Evolutionary conservation across 1,139 yeast species (phyloP), one percentile per base, ranked within the genome.

Genomic region (Saccharomyces hybrid): DNA sequence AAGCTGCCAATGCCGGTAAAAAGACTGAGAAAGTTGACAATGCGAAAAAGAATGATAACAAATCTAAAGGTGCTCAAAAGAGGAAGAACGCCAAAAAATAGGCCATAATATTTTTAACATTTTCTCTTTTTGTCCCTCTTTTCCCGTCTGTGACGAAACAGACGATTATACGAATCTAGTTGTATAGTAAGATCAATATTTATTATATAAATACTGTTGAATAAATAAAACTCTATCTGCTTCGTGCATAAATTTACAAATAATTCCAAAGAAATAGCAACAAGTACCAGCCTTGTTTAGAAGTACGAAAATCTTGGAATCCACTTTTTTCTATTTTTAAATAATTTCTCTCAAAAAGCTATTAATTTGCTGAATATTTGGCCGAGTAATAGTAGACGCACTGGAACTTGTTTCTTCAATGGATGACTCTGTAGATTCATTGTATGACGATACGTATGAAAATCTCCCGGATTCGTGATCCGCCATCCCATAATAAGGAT

Each of bases 1-100:
- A 57, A 47, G 55, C 51, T 23, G 54, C 53, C 38, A 48, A 51
- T 9, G 34, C 7, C 7, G 48, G 38, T 34, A 51, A 55, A 46
- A 44, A 49, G 48, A 48, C 55, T 13, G 55, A 34, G 13, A 50
- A 49, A 47, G 49, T 41, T 14, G 52, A 50, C 48, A 42, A 51
- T 27, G 48, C 49, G 48, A 41, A 48, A 9, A 44, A 52, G 11
- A 27, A 31, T 31, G 26, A 29, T 32, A 32, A 32, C 42, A 16
- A 49, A 49, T 9, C 54, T 38, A 26, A 41, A 7, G 38, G 47
- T 41, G 19, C 26, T 29, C 23, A 3, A 14, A 26, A 48, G 34
- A 34, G 46, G 38, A 38, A 44, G n/a, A 28, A 9, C 26, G 32
- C 14, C 13, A 46, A 27, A 16, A 46, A 27, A 46, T 46, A 46